Evolutionary conservation across 1,284 basidiomycete species (phyloP), one percentile per base, ranked within the genome.

Genomic region (Fomitopsis palustris): DNA sequence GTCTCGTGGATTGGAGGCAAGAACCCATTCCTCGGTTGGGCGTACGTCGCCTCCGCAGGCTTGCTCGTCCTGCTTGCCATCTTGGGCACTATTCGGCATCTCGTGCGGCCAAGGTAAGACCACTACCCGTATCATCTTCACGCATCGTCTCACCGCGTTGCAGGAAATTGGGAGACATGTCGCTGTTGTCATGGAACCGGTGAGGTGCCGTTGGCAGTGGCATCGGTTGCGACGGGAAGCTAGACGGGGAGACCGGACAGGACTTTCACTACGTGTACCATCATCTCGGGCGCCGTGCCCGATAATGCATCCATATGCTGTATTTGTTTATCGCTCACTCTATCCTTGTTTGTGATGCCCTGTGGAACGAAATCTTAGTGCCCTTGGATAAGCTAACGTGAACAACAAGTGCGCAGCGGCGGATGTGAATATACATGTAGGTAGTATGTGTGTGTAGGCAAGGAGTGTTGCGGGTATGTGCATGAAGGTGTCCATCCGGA

Each of bases 1-100:
- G 93, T 96, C 3, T 93, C 95, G 1, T 99, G 96, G 95, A 93
- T 98, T 68, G 97, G 97, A 21, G 97, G 97, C 29, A 95, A 96
- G 77, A 96, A 96, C 69, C 88, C 95, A 0, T 98, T 99, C 87
- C 81, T 99, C 25, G 97, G 97, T 8, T 95, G 95, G 88, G 92
- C 95, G 3, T 99, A 98, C 71, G 90, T 99, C 56, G 95, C 88
- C 19, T 87, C 95, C 0, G 90, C 95, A 1, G 87, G 82, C 10
- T 78, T 98, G 19, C 97, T 97, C 70, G 87, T 98, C 31, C 77
- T 93, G 12, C 83, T 99, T 35, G 96, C 94, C 5, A 74, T 98
- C 55, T 80, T 88, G 12, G 95, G 97, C 29, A 94, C 95, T n/a
- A 85, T 92, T 58, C 83, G 95, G 61, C 96, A 99, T 77, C 78